Conservation (phyloP, 345 rosid genomes). For the Lepidium didymum region DNA sequence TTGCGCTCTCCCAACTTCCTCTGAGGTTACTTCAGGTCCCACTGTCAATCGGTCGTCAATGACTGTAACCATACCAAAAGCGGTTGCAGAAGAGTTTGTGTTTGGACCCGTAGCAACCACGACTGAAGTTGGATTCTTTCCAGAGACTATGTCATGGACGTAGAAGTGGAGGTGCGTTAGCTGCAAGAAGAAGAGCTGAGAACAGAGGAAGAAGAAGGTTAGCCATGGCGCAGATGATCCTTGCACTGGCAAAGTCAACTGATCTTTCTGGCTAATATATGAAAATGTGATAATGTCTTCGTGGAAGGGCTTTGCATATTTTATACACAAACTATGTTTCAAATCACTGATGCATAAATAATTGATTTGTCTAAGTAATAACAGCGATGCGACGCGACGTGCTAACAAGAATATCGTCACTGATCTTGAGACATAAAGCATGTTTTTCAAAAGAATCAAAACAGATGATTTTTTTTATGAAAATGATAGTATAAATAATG, state of each 20-base stretch:
- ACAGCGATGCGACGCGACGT: too few species aligned
- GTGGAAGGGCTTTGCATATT: background rate
- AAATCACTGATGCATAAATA: too few species aligned
- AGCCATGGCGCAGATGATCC: background rate
- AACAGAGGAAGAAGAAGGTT: background rate
- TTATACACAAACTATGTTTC: too few species aligned
- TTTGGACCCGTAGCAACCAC: background rate
- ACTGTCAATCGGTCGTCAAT: conserved; percentile 40
- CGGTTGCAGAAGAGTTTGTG: conserved; percentile 28
- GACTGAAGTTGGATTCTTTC: background rate
- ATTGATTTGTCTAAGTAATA: too few species aligned
- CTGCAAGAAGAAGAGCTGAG: background rate
- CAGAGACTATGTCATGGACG: background rate
- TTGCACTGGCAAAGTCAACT: background rate
- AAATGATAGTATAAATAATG: too few species aligned
- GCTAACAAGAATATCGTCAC: background rate
- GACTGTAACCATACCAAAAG: conserved; percentile 34
- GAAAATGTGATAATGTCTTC: background rate
- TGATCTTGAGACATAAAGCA: too few species aligned
- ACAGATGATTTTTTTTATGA: too few species aligned
- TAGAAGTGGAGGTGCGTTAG: background rate
- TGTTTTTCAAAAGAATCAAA: too few species aligned
- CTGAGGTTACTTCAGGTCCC: conserved; percentile 33
- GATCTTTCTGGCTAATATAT: background rate
- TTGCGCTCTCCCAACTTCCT: conserved; percentile 44